phyloP scores from a whole-genome alignment of 805 yeast species.

The Teunomyces atbi region DNA sequence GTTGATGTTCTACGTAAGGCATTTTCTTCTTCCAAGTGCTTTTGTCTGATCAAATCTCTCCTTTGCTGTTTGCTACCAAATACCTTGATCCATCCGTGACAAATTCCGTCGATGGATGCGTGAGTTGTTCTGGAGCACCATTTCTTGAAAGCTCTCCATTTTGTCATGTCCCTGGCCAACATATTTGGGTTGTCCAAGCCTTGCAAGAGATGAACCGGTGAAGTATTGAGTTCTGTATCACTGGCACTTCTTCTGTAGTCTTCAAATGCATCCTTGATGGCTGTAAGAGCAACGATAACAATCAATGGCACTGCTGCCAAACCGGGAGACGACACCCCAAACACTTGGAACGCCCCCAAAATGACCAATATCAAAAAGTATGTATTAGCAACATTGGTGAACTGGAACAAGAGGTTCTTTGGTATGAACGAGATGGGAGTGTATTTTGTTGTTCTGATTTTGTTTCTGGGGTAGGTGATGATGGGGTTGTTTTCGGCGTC shows the following conservation, averaged over 20 bases:
- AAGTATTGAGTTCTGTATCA: conserved; percentile 68
- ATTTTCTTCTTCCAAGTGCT: conserved; percentile 21
- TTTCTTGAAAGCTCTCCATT: conserved; percentile 73
- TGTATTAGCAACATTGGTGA: conserved; percentile 58
- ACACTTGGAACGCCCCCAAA: conserved; percentile 50
- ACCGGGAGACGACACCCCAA: conserved; percentile 73
- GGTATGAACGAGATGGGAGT: conserved; percentile 59
- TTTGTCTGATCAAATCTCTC: conserved; percentile 24
- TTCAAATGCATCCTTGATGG: conserved; percentile 74
- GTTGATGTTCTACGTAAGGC: conserved; percentile 39
- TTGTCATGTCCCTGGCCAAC: conserved; percentile 48
- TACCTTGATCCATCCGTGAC: conserved; percentile 18
- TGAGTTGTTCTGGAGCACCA: conserved; percentile 37
- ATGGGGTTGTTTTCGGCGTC: conserved; percentile 29
- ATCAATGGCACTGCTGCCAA: conserved; percentile 78
- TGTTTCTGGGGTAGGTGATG: conserved; percentile 48
- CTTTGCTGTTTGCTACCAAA: conserved; percentile 27
- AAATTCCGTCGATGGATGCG: conserved; percentile 16
- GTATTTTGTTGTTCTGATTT: conserved; percentile 62
- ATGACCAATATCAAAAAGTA: conserved; percentile 56
- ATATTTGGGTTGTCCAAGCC: conserved; percentile 62
- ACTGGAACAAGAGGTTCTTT: conserved; percentile 53
- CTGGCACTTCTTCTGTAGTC: conserved; percentile 64
- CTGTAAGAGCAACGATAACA: conserved; percentile 73
- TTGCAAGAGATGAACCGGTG: conserved; percentile 54